Evolutionary conservation across 139 green algal genomes (phyloP).

Genomic region (Auxenochlorella pyrenoidosa): DNA sequence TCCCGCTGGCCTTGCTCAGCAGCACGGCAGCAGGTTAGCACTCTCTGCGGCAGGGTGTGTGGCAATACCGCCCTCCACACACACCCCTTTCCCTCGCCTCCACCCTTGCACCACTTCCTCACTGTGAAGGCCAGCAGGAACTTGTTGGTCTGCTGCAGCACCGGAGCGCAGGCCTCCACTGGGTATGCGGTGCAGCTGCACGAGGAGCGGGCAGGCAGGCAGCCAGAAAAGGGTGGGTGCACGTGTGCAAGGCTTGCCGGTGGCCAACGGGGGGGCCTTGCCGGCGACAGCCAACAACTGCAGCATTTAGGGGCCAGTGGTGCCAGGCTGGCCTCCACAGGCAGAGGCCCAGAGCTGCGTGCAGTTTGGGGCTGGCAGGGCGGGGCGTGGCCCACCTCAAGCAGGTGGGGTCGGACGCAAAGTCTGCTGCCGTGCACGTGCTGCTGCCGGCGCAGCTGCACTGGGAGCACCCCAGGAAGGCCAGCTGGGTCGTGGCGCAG

Average conservation of each 20-base stretch:
- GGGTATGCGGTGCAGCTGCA: conserved; percentile 32
- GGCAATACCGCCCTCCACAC: too few relatives aligned
- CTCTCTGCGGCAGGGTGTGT: too few relatives aligned
- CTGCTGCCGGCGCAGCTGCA: conserved; percentile 29
- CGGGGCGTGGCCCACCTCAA: background rate
- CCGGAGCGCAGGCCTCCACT: conserved; percentile 5
- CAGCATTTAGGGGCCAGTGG: background rate
- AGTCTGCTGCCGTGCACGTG: background rate
- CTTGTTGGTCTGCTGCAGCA: background rate
- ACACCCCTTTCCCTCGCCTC: background rate
- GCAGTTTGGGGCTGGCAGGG: background rate
- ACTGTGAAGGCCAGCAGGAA: conserved; percentile 37
- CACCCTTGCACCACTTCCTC: background rate
- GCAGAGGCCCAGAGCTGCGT: too few relatives aligned
- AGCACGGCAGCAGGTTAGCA: too few relatives aligned
- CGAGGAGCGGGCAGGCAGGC: background rate
- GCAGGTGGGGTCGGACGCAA: conserved; percentile 3
- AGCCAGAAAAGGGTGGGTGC: background rate
- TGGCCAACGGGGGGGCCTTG: too few relatives aligned
- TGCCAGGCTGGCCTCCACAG: background rate
- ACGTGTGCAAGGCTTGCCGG: too few relatives aligned
- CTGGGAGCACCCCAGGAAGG: conserved; percentile 18
- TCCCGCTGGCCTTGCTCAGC: too few relatives aligned
- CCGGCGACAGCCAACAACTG: background rate
- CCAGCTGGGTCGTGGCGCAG: conserved; percentile 9